These are phyloP conservation scores for Cladosporium phlei DNA, from an alignment of 2,329 filamentous ascomycete genomes.

Conservation along the genomic window DNA sequence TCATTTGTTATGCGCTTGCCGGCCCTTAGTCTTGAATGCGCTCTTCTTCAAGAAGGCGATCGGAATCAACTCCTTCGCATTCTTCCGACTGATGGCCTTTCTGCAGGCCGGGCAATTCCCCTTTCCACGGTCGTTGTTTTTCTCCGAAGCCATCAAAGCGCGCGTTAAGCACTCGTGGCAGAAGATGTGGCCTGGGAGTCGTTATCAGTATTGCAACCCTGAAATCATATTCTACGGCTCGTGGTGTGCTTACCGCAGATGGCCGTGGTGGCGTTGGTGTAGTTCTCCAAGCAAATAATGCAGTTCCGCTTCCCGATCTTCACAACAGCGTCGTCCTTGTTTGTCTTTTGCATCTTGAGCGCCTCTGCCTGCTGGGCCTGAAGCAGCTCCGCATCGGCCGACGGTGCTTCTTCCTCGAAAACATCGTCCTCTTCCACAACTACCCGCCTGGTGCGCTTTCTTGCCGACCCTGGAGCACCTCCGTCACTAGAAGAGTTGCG, in stretches of 20 bases:
- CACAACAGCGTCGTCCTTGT: conserved; percentile 18
- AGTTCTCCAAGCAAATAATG: conserved; percentile 60
- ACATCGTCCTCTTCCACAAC: conserved; percentile 17
- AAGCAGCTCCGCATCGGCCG: conserved; percentile 33
- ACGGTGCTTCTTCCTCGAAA: conserved; percentile 17
- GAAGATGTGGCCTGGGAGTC: conserved; percentile 54
- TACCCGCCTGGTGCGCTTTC: conserved; percentile 7
- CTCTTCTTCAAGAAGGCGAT: conserved; percentile 37
- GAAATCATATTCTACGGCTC: too few relatives aligned
- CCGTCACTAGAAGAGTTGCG: conserved; percentile 1
- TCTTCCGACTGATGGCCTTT: conserved; percentile 39
- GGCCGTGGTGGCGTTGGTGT: conserved; percentile 56
- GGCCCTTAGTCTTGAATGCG: conserved; percentile 13
- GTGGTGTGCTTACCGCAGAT: conserved; percentile 55
- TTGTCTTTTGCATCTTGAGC: conserved; percentile 22
- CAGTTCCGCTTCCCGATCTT: conserved; percentile 50
- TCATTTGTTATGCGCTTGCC: conserved; percentile 9
- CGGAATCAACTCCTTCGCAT: conserved; percentile 39
- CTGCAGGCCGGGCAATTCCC: conserved; percentile 46
- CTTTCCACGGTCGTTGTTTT: conserved; percentile 41
- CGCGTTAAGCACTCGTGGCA: conserved; percentile 60
- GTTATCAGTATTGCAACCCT: too few relatives aligned
- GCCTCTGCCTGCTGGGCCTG: conserved; percentile 25
- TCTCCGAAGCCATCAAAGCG: conserved; percentile 54
- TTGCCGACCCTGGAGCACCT: not conserved